Conservation (phyloP, 352 stramenopile species). For the Phytophthora agathidicida region DNA sequence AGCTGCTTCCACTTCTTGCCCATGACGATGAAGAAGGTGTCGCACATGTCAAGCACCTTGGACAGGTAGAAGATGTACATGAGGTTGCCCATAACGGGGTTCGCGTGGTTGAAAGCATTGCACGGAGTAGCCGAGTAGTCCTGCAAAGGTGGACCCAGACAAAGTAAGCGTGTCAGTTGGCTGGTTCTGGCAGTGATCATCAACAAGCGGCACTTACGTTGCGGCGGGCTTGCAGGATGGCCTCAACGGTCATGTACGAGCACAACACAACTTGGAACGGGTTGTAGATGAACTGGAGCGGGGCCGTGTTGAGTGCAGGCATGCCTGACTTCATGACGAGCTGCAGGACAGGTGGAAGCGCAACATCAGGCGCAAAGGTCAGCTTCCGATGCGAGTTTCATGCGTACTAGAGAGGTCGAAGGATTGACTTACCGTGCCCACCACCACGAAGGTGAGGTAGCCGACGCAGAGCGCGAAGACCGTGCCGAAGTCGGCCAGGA, state of each 20-base stretch:
- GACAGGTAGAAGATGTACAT: conserved; percentile 98
- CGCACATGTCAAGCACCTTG: conserved; percentile 92
- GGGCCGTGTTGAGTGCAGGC: conserved; percentile 56
- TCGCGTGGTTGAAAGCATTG: conserved; percentile 87
- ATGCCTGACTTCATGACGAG: conserved; percentile 61
- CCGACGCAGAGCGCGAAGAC: conserved; percentile 56
- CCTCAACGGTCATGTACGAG: conserved; percentile 95
- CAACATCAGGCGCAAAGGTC: not conserved
- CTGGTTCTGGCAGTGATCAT: not conserved
- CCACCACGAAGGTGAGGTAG: conserved; percentile 75
- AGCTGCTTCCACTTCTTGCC: conserved; percentile 98
- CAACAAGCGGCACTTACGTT: conserved; percentile 51
- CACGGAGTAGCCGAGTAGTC: conserved; percentile 89
- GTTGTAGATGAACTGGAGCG: conserved; percentile 95
- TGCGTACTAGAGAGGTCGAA: not conserved
- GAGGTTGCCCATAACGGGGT: conserved; percentile 92
- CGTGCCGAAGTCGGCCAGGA: conserved; percentile 40
- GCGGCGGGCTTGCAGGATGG: conserved; percentile 86
- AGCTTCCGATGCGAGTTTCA: not conserved
- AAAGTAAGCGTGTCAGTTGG: conserved; percentile 19
- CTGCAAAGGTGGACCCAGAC: conserved; percentile 26
- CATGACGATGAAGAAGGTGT: conserved; percentile 96
- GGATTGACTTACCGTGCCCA: conserved; percentile 33
- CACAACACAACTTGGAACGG: conserved; percentile 93
- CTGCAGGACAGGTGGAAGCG: conserved; percentile 20